Conservation (phyloP, 2,329 filamentous ascomycete genomes). For the Cercospora beticola region DNA sequence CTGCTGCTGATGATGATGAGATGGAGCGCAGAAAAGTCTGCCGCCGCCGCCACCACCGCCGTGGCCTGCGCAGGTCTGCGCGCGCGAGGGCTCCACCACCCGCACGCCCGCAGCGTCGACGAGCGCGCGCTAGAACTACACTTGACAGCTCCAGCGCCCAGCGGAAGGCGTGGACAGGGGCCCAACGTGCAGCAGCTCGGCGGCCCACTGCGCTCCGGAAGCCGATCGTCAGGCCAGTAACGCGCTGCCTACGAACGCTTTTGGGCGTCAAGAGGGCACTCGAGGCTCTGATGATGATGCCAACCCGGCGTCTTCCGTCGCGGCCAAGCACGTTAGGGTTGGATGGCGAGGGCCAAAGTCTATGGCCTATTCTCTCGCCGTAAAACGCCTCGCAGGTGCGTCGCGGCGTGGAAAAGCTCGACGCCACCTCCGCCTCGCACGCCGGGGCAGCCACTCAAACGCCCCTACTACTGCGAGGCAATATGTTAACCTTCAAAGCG, state of each 20-base stretch:
- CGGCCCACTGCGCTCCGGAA: conserved; percentile 17
- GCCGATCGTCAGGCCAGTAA: conserved; percentile 15
- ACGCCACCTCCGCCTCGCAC: conserved; percentile 23
- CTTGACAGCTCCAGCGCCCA: conserved; percentile 17
- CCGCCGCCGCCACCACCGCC: neutral
- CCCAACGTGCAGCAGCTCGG: conserved; percentile 13
- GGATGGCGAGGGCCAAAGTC: neutral
- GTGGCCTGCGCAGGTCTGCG: neutral
- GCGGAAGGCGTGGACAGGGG: conserved; percentile 3
- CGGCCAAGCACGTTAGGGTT: conserved; percentile 8
- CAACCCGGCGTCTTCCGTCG: conserved; percentile 17
- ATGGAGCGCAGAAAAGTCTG: neutral
- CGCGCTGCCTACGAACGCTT: neutral
- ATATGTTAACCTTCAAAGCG: conserved; percentile 23
- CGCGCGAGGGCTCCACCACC: conserved; percentile 15
- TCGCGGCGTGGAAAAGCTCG: conserved; percentile 17
- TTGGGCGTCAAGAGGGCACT: conserved; percentile 17
- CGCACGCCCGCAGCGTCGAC: conserved; percentile 21
- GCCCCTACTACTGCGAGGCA: conserved; percentile 21
- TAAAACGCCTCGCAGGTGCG: neutral
- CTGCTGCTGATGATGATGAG: neutral
- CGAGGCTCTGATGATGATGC: neutral
- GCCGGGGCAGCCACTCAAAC: conserved; percentile 13
- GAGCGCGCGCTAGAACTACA: conserved; percentile 12
- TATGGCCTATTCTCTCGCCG: neutral